A percentile compares a stretch with the other conserved stretches of the same genome.
These are phyloP conservation scores for Alloascoidea africana DNA, from an alignment of 805 yeast genomes.

Conservation along the genomic window DNA sequence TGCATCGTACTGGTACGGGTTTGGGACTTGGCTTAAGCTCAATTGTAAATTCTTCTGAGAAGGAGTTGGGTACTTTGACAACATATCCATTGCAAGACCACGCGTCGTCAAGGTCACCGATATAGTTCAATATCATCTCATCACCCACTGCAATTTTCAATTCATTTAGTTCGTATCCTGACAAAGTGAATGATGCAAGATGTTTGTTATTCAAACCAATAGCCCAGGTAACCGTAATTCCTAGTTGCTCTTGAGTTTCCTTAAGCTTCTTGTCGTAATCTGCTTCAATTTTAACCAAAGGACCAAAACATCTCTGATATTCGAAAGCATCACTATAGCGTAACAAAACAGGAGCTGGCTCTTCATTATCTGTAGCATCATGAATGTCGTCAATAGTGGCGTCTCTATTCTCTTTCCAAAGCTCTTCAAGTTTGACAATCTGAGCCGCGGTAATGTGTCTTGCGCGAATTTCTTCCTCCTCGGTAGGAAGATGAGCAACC, in stretches of 20 bases:
- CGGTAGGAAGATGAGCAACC: constrained; percentile 62
- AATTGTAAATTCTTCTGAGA: constrained; percentile 53
- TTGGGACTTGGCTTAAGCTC: constrained; percentile 36
- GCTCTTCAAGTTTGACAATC: constrained; percentile 58
- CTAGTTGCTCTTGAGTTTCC: constrained; percentile 66
- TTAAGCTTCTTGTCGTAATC: constrained; percentile 61
- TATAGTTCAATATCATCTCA: constrained; percentile 53
- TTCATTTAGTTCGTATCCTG: constrained; percentile 50
- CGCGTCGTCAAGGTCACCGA: constrained; percentile 33
- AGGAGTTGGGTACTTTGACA: constrained; percentile 51
- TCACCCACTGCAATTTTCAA: constrained; percentile 75
- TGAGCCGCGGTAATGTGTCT: constrained; percentile 45
- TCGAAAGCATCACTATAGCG: constrained; percentile 73
- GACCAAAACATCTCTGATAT: constrained; percentile 76
- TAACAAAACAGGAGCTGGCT: constrained; percentile 56
- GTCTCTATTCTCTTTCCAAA: constrained; percentile 62
- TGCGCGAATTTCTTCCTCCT: constrained; percentile 43
- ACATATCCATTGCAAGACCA: constrained; percentile 71
- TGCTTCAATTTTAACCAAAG: constrained; percentile 68
- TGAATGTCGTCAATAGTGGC: constrained; percentile 60
- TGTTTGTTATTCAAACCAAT: constrained; percentile 47
- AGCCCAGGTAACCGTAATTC: constrained; percentile 63
- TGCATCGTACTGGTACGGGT: constrained; percentile 36
- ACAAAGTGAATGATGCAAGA: constrained; percentile 51
- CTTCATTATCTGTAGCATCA: constrained; percentile 29